These are phyloP conservation scores for Kondoa malvinella DNA, from an alignment of 768 basidiomycete species.

Conservation along the genomic window DNA sequence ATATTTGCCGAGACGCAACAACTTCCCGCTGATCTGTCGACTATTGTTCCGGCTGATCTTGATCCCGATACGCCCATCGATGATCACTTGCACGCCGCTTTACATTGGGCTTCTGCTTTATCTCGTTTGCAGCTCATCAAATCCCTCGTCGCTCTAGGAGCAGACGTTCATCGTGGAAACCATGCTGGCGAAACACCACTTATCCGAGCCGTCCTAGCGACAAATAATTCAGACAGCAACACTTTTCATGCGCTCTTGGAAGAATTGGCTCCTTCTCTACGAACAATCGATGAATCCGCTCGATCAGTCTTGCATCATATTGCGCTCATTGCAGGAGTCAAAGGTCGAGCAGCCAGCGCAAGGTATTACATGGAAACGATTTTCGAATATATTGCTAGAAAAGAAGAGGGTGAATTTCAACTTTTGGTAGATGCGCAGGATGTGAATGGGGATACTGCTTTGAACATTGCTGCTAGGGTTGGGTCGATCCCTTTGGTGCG, in stretches of 20 bases:
- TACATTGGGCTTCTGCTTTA: constrained; percentile 81
- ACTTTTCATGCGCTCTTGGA: constrained; percentile 47
- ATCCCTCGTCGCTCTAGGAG: constrained; percentile 55
- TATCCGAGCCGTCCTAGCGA: constrained; percentile 76
- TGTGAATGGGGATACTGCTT: constrained; percentile 82
- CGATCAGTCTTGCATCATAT: constrained; percentile 84
- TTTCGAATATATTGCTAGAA: constrained; percentile 49
- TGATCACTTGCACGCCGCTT: constrained; percentile 80
- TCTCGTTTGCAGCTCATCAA: constrained; percentile 52
- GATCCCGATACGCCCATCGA: constrained; percentile 78
- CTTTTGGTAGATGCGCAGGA: constrained; percentile 80
- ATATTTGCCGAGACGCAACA: not conserved
- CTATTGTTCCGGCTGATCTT: constrained; percentile 26
- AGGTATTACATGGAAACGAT: constrained; percentile 83
- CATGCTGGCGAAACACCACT: constrained; percentile 86
- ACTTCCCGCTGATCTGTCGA: constrained; percentile 9
- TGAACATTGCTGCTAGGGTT: constrained; percentile 87
- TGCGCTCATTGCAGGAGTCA: constrained; percentile 73
- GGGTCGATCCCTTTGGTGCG: constrained; percentile 75
- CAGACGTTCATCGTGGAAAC: constrained; percentile 81
- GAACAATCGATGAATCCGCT: constrained; percentile 70
- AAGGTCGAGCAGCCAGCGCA: constrained; percentile 64
- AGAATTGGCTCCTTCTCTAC: constrained; percentile 53
- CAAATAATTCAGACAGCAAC: constrained; percentile 64
- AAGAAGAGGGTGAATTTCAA: constrained; percentile 49